These are phyloP conservation scores for Aspergillus ellipticus DNA, from an alignment of 495 filamentous ascomycete species.

Conservation along the genomic window DNA sequence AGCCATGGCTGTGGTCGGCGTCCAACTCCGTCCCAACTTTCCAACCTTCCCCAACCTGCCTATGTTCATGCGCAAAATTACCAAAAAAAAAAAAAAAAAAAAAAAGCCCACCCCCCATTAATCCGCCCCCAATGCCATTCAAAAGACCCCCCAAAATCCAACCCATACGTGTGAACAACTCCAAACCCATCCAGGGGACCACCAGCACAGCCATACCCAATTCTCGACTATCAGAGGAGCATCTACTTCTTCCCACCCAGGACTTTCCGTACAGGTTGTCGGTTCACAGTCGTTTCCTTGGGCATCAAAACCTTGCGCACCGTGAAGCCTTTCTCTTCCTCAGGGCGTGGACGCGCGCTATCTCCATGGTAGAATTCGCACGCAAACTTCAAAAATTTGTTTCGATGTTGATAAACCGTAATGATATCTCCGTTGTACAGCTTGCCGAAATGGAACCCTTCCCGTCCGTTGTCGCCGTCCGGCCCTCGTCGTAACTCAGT, in stretches of 20 bases:
- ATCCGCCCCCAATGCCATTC: no score
- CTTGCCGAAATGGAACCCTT: constrained; percentile 58
- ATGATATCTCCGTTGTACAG: constrained; percentile 72
- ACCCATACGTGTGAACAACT: neutral
- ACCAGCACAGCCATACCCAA: neutral
- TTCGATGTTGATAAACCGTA: constrained; percentile 51
- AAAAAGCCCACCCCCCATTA: no score
- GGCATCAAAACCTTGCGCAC: constrained; percentile 32
- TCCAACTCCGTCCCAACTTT: no score
- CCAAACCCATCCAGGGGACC: neutral
- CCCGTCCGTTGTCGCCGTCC: constrained; percentile 40
- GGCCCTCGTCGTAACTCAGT: constrained; percentile 47
- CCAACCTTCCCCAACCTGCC: no score
- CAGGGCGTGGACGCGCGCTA: constrained; percentile 43
- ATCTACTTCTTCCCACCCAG: constrained; percentile 10
- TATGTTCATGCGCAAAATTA: no score
- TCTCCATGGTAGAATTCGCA: constrained; percentile 54
- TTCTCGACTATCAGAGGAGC: neutral
- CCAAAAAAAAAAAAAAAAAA: no score
- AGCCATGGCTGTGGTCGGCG: no score
- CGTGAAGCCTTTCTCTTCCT: constrained; percentile 37
- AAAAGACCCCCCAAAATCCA: no score
- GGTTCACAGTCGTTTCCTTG: constrained; percentile 28
- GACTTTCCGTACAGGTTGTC: constrained; percentile 24
- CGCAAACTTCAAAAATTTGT: constrained; percentile 45